Evolutionary conservation across 768 basidiomycete species (phyloP), one percentile per base, ranked within the genome.

Genomic region (Lentinula sp.): DNA sequence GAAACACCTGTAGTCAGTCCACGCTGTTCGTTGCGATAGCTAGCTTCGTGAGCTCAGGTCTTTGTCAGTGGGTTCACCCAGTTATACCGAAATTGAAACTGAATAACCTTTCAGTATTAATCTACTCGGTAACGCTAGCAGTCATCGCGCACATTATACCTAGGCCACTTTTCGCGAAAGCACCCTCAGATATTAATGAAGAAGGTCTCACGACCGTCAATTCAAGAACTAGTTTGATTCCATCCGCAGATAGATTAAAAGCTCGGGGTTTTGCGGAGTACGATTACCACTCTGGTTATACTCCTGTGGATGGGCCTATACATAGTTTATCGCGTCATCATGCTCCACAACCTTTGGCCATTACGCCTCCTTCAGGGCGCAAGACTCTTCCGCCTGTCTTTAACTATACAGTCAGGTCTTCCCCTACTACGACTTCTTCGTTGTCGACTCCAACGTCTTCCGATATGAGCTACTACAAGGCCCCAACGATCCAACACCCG

Each of bases 11-110:
- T 61, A 70, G 69, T 60, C 62, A 61, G 33, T 64, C 74, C 35
- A 68, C 70, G 15, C 67, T 66, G 23, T 60, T 64, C 7, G 68
- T 72, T 45, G 66, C 74, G 6, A 68, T 69, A 61, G 72, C 69
- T 20, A 69, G 72, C 33, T 76, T 72, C 71, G 59, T 65, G 2
- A 67, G 74, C 35, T 67, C 72, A 20, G 74, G 67, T 32, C 67
- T 78, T 43, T 59, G 78, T 79, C 67, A 64, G 74, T 71, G 4
- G 12, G 10, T 41, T 33, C 39, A 28, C 12, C 12, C 4, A 45
- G 18, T 20, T 39, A 18, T 39, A 35, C 8, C 10, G 15, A 20
- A 16, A 12, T 53, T 6, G 33, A 53, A 35, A 13, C n/a, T 36
- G 16, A 35, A 10, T 3, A 8, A 9, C n/a, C 37, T n/a, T 20